Conservation (phyloP, 768 basidiomycete genomes). For the Tylopilus felleus region DNA sequence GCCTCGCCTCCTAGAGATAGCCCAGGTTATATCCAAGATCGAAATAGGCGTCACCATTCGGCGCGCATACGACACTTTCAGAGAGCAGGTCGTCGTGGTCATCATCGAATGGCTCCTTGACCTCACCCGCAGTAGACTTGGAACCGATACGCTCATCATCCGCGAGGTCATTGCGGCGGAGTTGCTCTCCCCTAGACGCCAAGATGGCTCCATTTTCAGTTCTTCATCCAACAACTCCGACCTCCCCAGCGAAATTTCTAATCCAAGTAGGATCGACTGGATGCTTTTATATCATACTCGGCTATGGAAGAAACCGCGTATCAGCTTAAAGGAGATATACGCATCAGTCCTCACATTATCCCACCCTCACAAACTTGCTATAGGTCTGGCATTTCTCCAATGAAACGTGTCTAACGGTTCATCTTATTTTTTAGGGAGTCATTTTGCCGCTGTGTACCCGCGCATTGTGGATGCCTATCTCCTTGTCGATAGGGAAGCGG, state of each 20-base stretch:
- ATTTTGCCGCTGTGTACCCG: conserved; percentile 83
- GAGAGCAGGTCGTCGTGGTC: conserved; percentile 79
- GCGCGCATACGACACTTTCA: conserved; percentile 81
- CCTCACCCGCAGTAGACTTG: conserved; percentile 68
- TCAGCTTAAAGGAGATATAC: conserved; percentile 81
- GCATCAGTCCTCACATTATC: conserved; percentile 70
- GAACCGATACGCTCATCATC: conserved; percentile 61
- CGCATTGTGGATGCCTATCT: conserved; percentile 88
- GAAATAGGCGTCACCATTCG: conserved; percentile 91
- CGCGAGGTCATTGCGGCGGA: conserved; percentile 72
- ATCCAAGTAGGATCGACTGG: conserved; percentile 66
- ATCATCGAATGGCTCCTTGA: conserved; percentile 87
- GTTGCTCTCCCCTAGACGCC: conserved; percentile 57
- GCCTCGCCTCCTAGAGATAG: conserved; percentile 65
- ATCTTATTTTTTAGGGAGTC: conserved; percentile 55
- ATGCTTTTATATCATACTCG: conserved; percentile 78
- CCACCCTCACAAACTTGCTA: conserved; percentile 67
- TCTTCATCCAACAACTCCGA: conserved; percentile 37
- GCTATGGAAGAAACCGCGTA: conserved; percentile 80
- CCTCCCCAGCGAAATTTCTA: conserved; percentile 38
- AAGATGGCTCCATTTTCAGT: conserved; percentile 46
- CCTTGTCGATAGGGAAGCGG: conserved; percentile 88
- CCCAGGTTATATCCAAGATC: conserved; percentile 77
- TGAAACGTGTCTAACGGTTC: conserved; percentile 1
- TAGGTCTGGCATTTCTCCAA: conserved; percentile 49